Evolutionary conservation across 345 rosid genomes (phyloP).

Genomic region (Brassica cretica): DNA sequence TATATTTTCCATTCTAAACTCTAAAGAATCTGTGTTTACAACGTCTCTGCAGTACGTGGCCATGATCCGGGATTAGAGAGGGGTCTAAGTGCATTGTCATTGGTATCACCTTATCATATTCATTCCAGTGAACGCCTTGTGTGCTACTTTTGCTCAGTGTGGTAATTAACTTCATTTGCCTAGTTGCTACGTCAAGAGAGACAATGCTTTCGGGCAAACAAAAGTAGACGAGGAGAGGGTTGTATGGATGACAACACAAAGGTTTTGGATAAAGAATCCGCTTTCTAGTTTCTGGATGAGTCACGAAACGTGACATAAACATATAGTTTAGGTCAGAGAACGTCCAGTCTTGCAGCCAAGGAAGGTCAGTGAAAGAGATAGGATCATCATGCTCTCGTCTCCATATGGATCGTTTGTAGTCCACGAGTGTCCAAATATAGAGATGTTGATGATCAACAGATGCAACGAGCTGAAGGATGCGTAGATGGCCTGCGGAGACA

Average conservation of each 20-base stretch:
- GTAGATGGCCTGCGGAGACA: constrained; percentile 3
- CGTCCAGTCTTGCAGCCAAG: constrained; percentile 6
- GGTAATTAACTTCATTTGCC: background rate
- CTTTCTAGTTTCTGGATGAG: background rate
- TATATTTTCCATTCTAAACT: background rate
- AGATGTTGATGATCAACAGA: constrained; percentile 6
- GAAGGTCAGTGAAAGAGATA: constrained; percentile 1
- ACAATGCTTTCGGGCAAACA: constrained; percentile 3
- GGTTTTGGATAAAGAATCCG: background rate
- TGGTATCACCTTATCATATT: constrained; percentile 3
- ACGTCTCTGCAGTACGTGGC: background rate
- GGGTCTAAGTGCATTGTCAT: constrained; percentile 16
- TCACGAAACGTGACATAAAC: background rate
- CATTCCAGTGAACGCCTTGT: background rate
- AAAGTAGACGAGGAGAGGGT: constrained; percentile 6
- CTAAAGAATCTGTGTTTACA: background rate
- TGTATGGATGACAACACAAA: background rate
- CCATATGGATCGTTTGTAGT: constrained; percentile 17
- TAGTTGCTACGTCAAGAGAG: constrained; percentile 15
- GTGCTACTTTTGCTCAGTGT: background rate
- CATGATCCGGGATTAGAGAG: background rate
- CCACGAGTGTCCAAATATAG: constrained; percentile 14
- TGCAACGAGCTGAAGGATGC: constrained; percentile 10
- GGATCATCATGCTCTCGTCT: background rate
- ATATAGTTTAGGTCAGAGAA: background rate